Percentiles rank a stretch among this genome's conserved stretches.
phyloP scores from a whole-genome alignment of 352 stramenopile species.

The Globisporangium recalcitrans region DNA sequence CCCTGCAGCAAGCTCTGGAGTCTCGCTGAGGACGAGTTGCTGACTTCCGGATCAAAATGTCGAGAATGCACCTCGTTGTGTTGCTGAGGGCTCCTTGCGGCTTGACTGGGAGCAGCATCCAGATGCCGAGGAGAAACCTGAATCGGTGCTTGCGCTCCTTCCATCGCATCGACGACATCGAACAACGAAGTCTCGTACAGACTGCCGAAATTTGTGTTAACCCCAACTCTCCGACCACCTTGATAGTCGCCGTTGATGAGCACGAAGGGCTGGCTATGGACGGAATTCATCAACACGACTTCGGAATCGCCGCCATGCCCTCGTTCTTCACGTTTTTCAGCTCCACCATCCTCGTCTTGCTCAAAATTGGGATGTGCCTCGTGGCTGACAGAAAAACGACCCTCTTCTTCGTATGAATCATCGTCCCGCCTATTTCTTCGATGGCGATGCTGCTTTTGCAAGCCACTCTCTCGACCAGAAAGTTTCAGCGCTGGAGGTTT shows the following conservation, averaged over 20 bases:
- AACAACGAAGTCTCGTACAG: conserved; percentile 46
- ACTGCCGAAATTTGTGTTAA: conserved; percentile 16
- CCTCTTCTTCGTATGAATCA: neutral
- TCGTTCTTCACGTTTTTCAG: conserved; percentile 8
- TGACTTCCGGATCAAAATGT: neutral
- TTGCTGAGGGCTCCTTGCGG: neutral
- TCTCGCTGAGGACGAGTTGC: conserved; percentile 6
- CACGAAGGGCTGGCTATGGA: conserved; percentile 6
- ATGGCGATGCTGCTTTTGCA: neutral
- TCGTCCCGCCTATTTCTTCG: neutral
- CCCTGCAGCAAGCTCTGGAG: conserved; percentile 24
- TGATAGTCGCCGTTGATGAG: conserved; percentile 9
- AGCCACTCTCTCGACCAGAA: neutral
- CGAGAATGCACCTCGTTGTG: neutral
- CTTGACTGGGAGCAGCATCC: neutral
- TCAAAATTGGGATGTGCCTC: neutral
- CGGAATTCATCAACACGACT: conserved; percentile 13
- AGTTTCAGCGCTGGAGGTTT: neutral
- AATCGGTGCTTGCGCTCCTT: conserved; percentile 7
- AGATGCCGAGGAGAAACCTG: neutral
- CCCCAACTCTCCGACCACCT: neutral
- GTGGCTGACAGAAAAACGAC: too few species aligned
- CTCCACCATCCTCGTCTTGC: neutral
- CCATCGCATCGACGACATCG: conserved; percentile 40
- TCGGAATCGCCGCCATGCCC: too few species aligned